Evolutionary conservation across 495 filamentous ascomycete species (phyloP).

Genomic region (Xylaria telfairii): DNA sequence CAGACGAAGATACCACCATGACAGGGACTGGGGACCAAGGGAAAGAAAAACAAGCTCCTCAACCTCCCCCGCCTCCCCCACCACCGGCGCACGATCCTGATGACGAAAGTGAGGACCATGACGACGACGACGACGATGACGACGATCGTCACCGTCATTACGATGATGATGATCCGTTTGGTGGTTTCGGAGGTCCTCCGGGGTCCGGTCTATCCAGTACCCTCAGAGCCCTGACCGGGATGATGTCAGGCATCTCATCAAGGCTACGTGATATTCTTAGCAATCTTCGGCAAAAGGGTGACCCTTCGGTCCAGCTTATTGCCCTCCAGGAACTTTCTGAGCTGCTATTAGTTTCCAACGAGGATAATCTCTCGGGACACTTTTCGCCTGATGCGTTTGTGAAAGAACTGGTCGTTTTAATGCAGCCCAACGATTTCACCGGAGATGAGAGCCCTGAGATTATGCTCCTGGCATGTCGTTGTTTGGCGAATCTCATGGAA

Average conservation of each 20-base stretch:
- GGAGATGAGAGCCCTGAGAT: constrained; percentile 96
- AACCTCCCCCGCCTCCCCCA: constrained; percentile 48
- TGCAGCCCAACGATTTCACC: constrained; percentile 84
- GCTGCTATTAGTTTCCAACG: constrained; percentile 89
- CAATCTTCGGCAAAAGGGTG: constrained; percentile 85
- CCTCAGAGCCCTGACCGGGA: constrained; percentile 83
- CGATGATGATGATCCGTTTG: constrained; percentile 81
- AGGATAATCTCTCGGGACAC: constrained; percentile 94
- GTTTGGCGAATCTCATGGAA: constrained; percentile 97
- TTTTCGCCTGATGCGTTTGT: constrained; percentile 95
- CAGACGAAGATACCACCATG: constrained; percentile 59
- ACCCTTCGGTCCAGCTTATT: constrained; percentile 86
- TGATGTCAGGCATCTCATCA: constrained; percentile 83
- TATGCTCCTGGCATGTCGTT: constrained; percentile 96
- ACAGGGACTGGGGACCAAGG: constrained; percentile 67
- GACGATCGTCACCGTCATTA: constrained; percentile 55
- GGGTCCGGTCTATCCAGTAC: constrained; percentile 76
- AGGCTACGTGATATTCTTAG: constrained; percentile 82
- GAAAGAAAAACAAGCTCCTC: constrained; percentile 53
- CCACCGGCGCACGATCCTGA: constrained; percentile 55
- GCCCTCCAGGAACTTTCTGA: constrained; percentile 94
- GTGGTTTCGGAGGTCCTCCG: constrained; percentile 69
- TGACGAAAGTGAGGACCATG: constrained; percentile 57
- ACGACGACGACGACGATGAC: constrained; percentile 57
- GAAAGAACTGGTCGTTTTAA: constrained; percentile 89